Conservation (phyloP, 2,329 filamentous ascomycete genomes). For the Penicillium sp. region DNA sequence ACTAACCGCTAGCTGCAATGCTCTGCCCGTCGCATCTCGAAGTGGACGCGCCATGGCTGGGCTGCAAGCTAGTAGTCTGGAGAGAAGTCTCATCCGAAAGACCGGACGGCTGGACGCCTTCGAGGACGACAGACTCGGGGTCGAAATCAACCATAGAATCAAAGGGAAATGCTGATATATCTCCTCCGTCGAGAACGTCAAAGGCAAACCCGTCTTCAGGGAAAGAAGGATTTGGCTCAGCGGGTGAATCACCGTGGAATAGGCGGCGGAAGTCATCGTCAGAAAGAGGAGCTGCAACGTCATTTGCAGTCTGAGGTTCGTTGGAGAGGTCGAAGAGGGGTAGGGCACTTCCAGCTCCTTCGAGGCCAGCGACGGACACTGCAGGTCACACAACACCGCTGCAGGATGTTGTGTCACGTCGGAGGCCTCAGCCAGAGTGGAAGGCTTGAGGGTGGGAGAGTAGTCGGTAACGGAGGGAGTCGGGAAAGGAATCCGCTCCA, state of each 20-base stretch:
- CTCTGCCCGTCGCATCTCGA: conserved; percentile 52
- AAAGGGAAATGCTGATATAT: conserved; percentile 50
- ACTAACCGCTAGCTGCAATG: conserved; percentile 51
- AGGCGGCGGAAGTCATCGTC: conserved; percentile 62
- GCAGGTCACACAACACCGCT: conserved; percentile 99
- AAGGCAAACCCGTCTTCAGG: conserved; percentile 72
- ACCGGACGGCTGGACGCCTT: conserved; percentile 44
- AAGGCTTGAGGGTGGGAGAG: conserved; percentile 40
- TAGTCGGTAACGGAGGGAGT: conserved; percentile 38
- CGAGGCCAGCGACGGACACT: conserved; percentile 84
- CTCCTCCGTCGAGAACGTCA: conserved; percentile 59
- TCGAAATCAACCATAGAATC: conserved; percentile 56
- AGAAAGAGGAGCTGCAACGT: conserved; percentile 65
- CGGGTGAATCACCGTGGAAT: conserved; percentile 62
- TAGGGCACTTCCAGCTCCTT: conserved; percentile 48
- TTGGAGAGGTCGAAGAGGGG: conserved; percentile 40
- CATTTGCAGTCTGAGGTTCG: conserved; percentile 53
- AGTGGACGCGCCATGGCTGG: conserved; percentile 54
- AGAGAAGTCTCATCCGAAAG: conserved; percentile 50
- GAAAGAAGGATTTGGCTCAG: conserved; percentile 71
- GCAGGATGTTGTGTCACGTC: conserved; percentile 99
- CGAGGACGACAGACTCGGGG: conserved; percentile 47
- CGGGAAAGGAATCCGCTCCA: conserved; percentile 41
- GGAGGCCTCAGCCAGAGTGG: conserved; percentile 58
- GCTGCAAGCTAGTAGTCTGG: conserved; percentile 51